Percentiles rank a stretch among this genome's conserved stretches.
Conservation (phyloP, 306 rosid genomes). For the Medicago lupulina region DNA sequence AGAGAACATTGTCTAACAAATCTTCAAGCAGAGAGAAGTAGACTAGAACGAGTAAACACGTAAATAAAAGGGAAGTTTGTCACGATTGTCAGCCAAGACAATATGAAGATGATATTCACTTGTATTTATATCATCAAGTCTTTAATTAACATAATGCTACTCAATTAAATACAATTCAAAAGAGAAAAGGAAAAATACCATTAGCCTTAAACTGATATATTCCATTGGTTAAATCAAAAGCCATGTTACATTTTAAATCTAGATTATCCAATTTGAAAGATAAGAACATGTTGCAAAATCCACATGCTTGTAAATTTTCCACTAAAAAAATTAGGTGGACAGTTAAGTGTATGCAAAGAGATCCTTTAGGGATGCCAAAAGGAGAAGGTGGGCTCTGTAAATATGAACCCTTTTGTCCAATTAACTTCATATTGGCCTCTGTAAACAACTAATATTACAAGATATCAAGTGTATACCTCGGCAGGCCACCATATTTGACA, state of each 20-base stretch:
- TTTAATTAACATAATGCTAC: constrained; percentile 18
- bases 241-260: not conserved
- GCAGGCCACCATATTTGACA: constrained; percentile 67
- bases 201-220: constrained; percentile 21
- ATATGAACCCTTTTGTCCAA: constrained; percentile 14
- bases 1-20: constrained; percentile 11
- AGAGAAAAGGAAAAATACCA: constrained; percentile 17
- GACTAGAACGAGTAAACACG: constrained; percentile 16
- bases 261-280: constrained; percentile 31
- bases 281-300: constrained; percentile 13
- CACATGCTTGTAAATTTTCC: constrained; percentile 26
- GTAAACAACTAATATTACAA: constrained; percentile 12
- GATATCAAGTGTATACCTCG: constrained; percentile 51
- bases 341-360: constrained; percentile 19
- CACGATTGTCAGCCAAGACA: constrained; percentile 1
- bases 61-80: not conserved
- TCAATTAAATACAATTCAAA: constrained; percentile 22
- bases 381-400: not conserved
- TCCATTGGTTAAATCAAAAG: constrained; percentile 18
- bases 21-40: constrained; percentile 17
- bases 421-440: constrained; percentile 13
- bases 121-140: constrained; percentile 15
- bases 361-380: constrained; percentile 23
- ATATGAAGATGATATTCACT: constrained; percentile 2
- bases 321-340: constrained; percentile 9